Base-by-base conservation (phyloP, 1,139 yeast species). In the Pichia sp. region DNA sequence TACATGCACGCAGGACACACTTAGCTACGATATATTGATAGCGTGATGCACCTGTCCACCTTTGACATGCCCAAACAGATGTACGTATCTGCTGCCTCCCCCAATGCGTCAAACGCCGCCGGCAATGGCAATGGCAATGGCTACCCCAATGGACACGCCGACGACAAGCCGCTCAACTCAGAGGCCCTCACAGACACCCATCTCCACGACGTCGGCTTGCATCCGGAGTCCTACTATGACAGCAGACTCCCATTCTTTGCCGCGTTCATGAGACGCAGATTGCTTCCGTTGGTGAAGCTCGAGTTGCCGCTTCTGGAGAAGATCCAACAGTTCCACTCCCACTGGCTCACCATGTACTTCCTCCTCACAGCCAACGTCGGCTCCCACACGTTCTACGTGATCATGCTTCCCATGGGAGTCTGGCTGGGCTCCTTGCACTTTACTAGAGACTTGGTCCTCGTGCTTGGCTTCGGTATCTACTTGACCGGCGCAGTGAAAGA, bases 291-390 rank as follows among this genome's bases (percentile, higher is more conserved):
- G 24, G 79, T 93, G 6, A 75, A 88, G 47, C 67, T 74, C 56
- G 98, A 93, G 68, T 85, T 96, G 0, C 81, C 79, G 2, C 61
- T 78, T 3, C 68, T 93, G 30, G 76, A 79, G n/a, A 63, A 64
- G 3, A 71, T 89, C 58, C 99, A 93, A 7, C 55, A 61, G 27
- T 63, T 77, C 27, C 73, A 96, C 54, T 71, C 72, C 41, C 79
- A 84, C 3, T 58, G 72, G 33, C 72, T 85, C 54, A 97, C 92
- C 70, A 68, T 77, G 48, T 93, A 87, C 68, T 93, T 93, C 71
- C 89, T 96, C 14, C 83, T 90, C 76, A 81, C 96, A 2, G 97
- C 99, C 27, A 85, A 87, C 65, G 75, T 93, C 61, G 99, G 97
- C 0, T 82, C 96, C 9, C 99, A 93, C 70, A 90, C 97, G 0